These are phyloP conservation scores for Anthracocystis setariae DNA, from an alignment of 1,284 basidiomycete species.

Conservation along the genomic window DNA sequence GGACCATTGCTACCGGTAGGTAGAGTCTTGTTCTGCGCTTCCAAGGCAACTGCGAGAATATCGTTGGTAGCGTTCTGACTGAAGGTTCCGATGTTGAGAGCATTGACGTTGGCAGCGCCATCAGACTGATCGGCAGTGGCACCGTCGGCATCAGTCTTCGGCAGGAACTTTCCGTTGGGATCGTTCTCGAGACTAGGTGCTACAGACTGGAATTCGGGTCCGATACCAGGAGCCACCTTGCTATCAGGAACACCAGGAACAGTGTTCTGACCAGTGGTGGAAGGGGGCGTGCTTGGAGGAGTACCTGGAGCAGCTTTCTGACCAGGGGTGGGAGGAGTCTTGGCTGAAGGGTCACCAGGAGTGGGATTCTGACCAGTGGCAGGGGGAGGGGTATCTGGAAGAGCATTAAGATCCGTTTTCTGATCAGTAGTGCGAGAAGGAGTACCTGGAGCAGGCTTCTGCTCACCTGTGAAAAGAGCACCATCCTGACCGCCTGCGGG, in stretches of 20 bases:
- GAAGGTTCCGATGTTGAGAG: background rate
- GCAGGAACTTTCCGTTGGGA: conserved; percentile 12
- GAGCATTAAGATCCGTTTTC: no score
- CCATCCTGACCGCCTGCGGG: no score
- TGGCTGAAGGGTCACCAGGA: no score
- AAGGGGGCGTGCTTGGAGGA: no score
- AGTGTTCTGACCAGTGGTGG: background rate
- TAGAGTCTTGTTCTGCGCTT: background rate
- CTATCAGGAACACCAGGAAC: background rate
- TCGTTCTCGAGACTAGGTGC: conserved; percentile 18
- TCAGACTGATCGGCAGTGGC: background rate
- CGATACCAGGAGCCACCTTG: conserved; percentile 8
- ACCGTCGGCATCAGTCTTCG: conserved; percentile 1
- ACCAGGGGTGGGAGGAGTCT: no score
- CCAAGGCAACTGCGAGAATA: background rate
- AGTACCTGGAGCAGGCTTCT: no score
- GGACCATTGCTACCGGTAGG: background rate
- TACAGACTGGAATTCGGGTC: conserved; percentile 10
- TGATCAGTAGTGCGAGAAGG: no score
- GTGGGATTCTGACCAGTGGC: no score
- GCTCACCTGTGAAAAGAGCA: no score
- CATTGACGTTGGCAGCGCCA: background rate
- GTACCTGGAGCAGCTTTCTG: no score
- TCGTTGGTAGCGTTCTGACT: background rate
- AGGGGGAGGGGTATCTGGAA: no score